A percentile compares a stretch with the other conserved stretches of the same genome.
phyloP scores from a whole-genome alignment of 2,329 filamentous ascomycete genomes.

The Myotisia sp. region DNA sequence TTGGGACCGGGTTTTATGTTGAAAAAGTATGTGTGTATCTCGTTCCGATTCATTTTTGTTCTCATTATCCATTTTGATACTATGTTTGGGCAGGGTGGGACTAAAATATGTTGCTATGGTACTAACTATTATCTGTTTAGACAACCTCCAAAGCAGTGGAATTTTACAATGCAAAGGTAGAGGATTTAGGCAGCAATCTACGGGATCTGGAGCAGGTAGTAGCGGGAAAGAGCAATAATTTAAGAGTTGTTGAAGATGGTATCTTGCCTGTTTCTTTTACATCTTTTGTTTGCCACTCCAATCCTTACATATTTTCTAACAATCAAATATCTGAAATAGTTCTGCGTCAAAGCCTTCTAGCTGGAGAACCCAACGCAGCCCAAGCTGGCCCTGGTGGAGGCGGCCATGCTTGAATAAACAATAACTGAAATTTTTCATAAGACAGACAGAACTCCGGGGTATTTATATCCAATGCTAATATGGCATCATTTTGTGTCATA shows the following conservation, averaged over 20 bases:
- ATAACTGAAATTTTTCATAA: background rate
- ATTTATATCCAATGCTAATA: background rate
- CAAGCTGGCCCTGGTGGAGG: slow-evolving; percentile 19
- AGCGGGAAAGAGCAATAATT: slow-evolving; percentile 64
- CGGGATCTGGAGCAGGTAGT: slow-evolving; percentile 55
- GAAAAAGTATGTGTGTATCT: slow-evolving; percentile 54
- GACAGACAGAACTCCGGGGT: background rate
- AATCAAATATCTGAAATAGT: slow-evolving; percentile 23
- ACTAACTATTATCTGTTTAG: slow-evolving; percentile 16
- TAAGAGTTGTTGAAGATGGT: slow-evolving; percentile 82
- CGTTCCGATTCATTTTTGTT: background rate
- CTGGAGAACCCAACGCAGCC: slow-evolving; percentile 26
- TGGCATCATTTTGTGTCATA: background rate
- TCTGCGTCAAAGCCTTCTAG: slow-evolving; percentile 39
- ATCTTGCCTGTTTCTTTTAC: too few relatives aligned
- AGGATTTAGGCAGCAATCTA: slow-evolving; percentile 50
- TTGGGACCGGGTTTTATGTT: slow-evolving; percentile 87
- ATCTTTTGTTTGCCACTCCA: background rate
- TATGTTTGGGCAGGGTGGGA: background rate
- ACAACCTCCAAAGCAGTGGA: slow-evolving; percentile 45
- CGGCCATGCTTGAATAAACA: slow-evolving; percentile 2
- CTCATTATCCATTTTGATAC: background rate
- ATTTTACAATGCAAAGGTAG: slow-evolving; percentile 56
- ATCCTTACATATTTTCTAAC: background rate
- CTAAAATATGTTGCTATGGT: background rate